Base-by-base conservation (phyloP, 2,329 filamentous ascomycete species). In the Aspergillus japonicus region DNA sequence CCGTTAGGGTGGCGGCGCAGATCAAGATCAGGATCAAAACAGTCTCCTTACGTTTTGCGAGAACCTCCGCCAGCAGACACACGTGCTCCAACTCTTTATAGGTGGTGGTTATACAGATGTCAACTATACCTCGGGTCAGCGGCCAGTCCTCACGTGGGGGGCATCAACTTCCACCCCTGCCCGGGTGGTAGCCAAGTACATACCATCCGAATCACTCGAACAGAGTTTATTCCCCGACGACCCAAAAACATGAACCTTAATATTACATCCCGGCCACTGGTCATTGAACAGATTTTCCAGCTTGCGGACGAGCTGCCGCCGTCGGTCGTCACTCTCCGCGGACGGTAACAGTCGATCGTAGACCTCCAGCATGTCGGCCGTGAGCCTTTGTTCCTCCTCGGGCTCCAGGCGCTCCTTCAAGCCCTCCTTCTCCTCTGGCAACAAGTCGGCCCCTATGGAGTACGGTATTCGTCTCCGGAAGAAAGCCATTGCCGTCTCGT, bases 201-300 rank as follows among this genome's bases (percentile, higher is more conserved):
- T 81, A 96, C 92, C 91, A 80, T 99, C 95, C 55, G 95, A 99
- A 72, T 97, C 92, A 75, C 92, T 93, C 35, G 94, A 96, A 77
- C 92, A 97, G 58, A 99, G 81, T 74, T 95, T 80, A 76, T 99
- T 99, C 51, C 95, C 95, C 4, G 95, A 98, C 5, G 95, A 98
- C n/a, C 95, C 95, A 83, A 99, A 99, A 16, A 98, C 87, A 74
- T 95, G 89, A 39, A 97, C 95, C 66, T 86, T 88, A 71, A 97
- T 97, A 62, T 96, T 85, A 69, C 92, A 89, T 1, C 90, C 92
- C 1, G 95, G 95, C 91, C 94, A 99, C 72, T 96, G 87, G 7
- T 90, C 85, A 70, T 96, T 95, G 73, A 99, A 87, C 47, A 98
- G 86, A 66, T 85, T 88, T 76, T 96, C 90, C 69, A 99, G 79